phyloP scores from a whole-genome alignment of 441 rosid genomes.

The Hura crepitans region DNA sequence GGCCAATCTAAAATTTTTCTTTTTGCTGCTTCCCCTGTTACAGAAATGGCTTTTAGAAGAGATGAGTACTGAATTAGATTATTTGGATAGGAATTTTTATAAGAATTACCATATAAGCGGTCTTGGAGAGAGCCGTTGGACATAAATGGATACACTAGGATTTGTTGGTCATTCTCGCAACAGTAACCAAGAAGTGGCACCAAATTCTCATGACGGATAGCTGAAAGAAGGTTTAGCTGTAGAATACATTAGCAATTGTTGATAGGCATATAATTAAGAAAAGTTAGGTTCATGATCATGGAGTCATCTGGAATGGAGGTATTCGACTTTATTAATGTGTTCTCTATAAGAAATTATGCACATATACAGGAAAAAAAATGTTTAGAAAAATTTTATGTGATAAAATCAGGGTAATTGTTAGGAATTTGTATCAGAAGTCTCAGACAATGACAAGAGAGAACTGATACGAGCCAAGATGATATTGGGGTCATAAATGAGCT shows the following conservation, averaged over 20 bases:
- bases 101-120: constrained; percentile 60
- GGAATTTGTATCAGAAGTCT: neutral
- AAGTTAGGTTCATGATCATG: neutral
- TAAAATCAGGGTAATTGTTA: neutral
- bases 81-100: neutral
- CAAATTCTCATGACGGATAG: constrained; percentile 57
- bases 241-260: constrained; percentile 19
- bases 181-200: constrained; percentile 76
- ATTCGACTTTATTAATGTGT: neutral
- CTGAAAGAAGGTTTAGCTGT: constrained; percentile 68
- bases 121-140: constrained; percentile 79
- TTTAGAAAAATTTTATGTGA: neutral
- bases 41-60: constrained; percentile 17
- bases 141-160: constrained; percentile 71
- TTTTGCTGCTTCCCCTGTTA: constrained; percentile 62
- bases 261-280: neutral
- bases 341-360: neutral
- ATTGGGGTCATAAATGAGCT: neutral
- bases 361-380: neutral
- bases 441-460: neutral
- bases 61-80: constrained; percentile 2
- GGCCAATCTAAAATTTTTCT: constrained; percentile 73
- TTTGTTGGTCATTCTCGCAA: constrained; percentile 66
- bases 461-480: neutral
- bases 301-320: neutral